phyloP scores from a whole-genome alignment of 2,329 filamentous ascomycete genomes.

The Emmonsiellopsis sp. region DNA sequence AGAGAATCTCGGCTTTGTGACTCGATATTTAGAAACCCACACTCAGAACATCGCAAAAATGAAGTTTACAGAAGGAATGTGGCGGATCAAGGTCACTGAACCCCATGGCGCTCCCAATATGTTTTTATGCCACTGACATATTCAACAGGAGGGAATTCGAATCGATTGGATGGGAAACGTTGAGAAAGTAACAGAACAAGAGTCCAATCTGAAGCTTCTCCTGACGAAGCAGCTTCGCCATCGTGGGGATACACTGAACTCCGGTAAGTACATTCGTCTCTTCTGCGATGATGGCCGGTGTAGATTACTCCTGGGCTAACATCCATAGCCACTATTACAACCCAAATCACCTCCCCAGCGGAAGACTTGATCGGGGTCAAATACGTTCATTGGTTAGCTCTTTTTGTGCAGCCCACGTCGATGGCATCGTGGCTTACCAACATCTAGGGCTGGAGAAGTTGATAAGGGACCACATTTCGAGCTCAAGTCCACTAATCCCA shows the following conservation, averaged over 20 bases:
- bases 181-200: slow-evolving; percentile 20
- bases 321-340: slow-evolving; percentile 23
- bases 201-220: slow-evolving; percentile 24
- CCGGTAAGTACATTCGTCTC: slow-evolving; percentile 15
- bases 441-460: slow-evolving; percentile 23
- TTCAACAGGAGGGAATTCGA: slow-evolving; percentile 22
- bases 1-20: neutral
- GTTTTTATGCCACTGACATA: neutral
- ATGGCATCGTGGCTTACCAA: neutral
- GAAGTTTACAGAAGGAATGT: slow-evolving; percentile 36
- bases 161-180: slow-evolving; percentile 36
- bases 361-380: slow-evolving; percentile 32
- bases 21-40: neutral
- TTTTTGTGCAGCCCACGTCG: neutral
- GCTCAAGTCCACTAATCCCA: slow-evolving; percentile 16
- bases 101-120: neutral
- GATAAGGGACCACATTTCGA: slow-evolving; percentile 29
- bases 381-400: slow-evolving; percentile 25
- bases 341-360: slow-evolving; percentile 24
- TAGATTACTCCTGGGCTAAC: neutral
- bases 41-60: slow-evolving; percentile 16
- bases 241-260: slow-evolving; percentile 32
- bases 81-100: slow-evolving; percentile 20
- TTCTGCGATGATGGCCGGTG: neutral
- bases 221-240: slow-evolving; percentile 28